Conservation (phyloP, 176 grass and related monocot species). For the Oryza meridionalis region DNA sequence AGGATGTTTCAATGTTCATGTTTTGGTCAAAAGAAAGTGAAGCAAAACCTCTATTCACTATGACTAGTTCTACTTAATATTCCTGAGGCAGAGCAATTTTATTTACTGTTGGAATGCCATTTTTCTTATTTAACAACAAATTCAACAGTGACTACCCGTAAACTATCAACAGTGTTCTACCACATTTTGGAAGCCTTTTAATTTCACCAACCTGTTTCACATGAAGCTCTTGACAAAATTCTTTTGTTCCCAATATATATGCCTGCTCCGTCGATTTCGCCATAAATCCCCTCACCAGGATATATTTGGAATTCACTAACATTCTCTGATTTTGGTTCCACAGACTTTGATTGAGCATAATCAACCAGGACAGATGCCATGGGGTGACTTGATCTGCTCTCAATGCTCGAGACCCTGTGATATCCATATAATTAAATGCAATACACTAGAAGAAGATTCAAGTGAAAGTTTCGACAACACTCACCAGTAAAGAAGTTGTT, state of each 20-base stretch:
- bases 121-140: conserved; percentile 15
- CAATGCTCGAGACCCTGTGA: conserved; percentile 88
- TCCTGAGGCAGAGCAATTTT: neutral
- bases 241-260: conserved; percentile 91
- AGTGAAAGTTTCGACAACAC: neutral
- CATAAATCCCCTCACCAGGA: conserved; percentile 85
- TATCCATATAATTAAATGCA: conserved; percentile 25
- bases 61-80: neutral
- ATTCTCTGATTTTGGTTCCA: conserved; percentile 76
- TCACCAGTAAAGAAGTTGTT: conserved; percentile 80
- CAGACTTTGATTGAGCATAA: conserved; percentile 68
- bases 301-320: conserved; percentile 76
- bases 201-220: conserved; percentile 66
- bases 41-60: conserved; percentile 1
- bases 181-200: neutral
- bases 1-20: conserved; percentile 5
- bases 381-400: conserved; percentile 96
- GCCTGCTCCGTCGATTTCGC: conserved; percentile 69
- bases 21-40: conserved; percentile 21
- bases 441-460: neutral
- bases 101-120: neutral
- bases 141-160: neutral
- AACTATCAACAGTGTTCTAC: neutral
- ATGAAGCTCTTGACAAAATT: conserved; percentile 73
- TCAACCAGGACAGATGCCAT: conserved; percentile 85